A percentile compares a stretch with the other conserved stretches of the same genome.
Conservation (phyloP, 202 grass and related monocot species). For the Zoysia matrella region DNA sequence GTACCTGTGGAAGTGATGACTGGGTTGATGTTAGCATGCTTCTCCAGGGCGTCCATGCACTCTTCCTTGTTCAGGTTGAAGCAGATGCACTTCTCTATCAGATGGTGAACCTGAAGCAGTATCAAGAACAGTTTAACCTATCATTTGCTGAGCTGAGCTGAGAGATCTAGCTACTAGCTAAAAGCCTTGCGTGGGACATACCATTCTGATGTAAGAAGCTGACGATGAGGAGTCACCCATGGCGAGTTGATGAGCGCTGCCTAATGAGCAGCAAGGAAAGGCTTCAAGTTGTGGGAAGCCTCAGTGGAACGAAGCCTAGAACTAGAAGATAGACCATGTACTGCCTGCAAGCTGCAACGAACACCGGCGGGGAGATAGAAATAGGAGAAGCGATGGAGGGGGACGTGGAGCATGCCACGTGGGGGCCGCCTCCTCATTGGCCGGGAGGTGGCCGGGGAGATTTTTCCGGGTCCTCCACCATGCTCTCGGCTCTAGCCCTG, state of each 20-base stretch:
- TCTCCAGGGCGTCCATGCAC: conserved; percentile 81
- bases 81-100: conserved; percentile 96
- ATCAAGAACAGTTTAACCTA: not conserved
- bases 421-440: conserved; percentile 61
- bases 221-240: conserved; percentile 74
- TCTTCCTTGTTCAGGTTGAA: conserved; percentile 85
- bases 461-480: conserved; percentile 50
- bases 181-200: conserved; percentile 1
- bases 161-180: not conserved
- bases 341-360: conserved; percentile 24
- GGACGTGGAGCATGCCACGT: conserved; percentile 56
- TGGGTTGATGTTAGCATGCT: conserved; percentile 75
- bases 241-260: not conserved
- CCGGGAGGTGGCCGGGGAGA: conserved; percentile 56
- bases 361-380: conserved; percentile 27
- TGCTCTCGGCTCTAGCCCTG: conserved; percentile 24
- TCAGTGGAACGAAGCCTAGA: not conserved
- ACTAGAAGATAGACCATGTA: not conserved
- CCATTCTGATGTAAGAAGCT: conserved; percentile 87
- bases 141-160: not conserved
- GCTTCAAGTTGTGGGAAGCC: not conserved
- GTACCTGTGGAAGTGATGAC: conserved; percentile 86
- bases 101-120: conserved; percentile 70
- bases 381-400: conserved; percentile 36
- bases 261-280: not conserved